Percentiles rank a stretch among this genome's conserved stretches.
Conservation (phyloP, 2,329 filamentous ascomycete species). For the Neonectria sp. region DNA sequence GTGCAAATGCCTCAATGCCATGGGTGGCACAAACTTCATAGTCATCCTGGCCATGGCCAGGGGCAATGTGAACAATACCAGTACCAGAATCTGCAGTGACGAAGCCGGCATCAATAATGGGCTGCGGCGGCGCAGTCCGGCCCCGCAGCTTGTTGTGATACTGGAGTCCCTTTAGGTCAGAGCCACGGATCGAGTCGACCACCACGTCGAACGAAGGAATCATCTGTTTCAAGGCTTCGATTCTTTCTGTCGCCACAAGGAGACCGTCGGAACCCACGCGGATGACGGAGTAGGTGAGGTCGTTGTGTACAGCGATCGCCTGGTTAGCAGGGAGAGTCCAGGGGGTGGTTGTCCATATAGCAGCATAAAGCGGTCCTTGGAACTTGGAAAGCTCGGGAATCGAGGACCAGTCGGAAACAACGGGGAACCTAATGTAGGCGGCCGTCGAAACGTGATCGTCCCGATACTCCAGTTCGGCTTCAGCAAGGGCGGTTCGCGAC, state of each 20-base stretch:
- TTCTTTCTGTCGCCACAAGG: slow-evolving; percentile 79
- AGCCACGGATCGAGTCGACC: slow-evolving; percentile 72
- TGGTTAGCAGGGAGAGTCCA: slow-evolving; percentile 97
- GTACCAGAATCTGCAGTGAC: slow-evolving; percentile 93
- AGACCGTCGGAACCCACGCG: slow-evolving; percentile 71
- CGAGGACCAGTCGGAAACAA: slow-evolving; percentile 61
- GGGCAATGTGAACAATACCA: slow-evolving; percentile 94
- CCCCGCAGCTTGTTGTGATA: slow-evolving; percentile 82
- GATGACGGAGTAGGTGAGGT: slow-evolving; percentile 82
- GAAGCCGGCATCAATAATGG: slow-evolving; percentile 87
- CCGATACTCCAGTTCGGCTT: slow-evolving; percentile 88
- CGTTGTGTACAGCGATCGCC: slow-evolving; percentile 85
- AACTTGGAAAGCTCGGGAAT: slow-evolving; percentile 56
- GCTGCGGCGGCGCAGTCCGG: slow-evolving; percentile 69
- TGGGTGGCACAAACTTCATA: slow-evolving; percentile 84
- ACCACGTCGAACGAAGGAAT: slow-evolving; percentile 69
- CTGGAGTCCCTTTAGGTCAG: slow-evolving; percentile 73
- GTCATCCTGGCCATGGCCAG: slow-evolving; percentile 97
- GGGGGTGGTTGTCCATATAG: slow-evolving; percentile 99
- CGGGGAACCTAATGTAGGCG: slow-evolving; percentile 85
- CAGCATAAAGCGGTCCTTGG: slow-evolving; percentile 74
- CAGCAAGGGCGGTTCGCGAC: slow-evolving; percentile 83
- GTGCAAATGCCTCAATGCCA: slow-evolving; percentile 83
- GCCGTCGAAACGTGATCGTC: slow-evolving; percentile 80
- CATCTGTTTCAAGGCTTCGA: slow-evolving; percentile 70